Conservation (phyloP, 129 eudicot genomes). For the Daucus carota region DH1_v3.0 NC_030381.2:42860501-42861000, state of each 20-base stretch:
- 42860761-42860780: slow-evolving; percentile 6
- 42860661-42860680: too few relatives aligned
- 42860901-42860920: slow-evolving; percentile 20
- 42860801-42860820: slow-evolving; percentile 27
- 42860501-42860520: too few relatives aligned
- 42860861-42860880: slow-evolving; percentile 24
- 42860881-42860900: slow-evolving; percentile 4
- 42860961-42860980: slow-evolving; percentile 56
- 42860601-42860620: slow-evolving; percentile 18
- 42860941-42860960: slow-evolving; percentile 60
- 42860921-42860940: slow-evolving; percentile 72
- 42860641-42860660: slow-evolving; percentile 17
- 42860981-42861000: slow-evolving; percentile 60
- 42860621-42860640: slow-evolving; percentile 3
- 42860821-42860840: slow-evolving; percentile 63
- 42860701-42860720: neutral
- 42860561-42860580: too few relatives aligned
- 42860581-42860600: too few relatives aligned
- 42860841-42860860: slow-evolving; percentile 38
- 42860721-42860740: neutral
- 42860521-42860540: too few relatives aligned
- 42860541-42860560: too few relatives aligned
- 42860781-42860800: slow-evolving; percentile 17
- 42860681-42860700: slow-evolving; percentile 18
- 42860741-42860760: slow-evolving; percentile 14